Evolutionary conservation across 2,329 filamentous ascomycete genomes (phyloP), one percentile per base, ranked within the genome.

Genomic region (Balansia obtecta): DNA sequence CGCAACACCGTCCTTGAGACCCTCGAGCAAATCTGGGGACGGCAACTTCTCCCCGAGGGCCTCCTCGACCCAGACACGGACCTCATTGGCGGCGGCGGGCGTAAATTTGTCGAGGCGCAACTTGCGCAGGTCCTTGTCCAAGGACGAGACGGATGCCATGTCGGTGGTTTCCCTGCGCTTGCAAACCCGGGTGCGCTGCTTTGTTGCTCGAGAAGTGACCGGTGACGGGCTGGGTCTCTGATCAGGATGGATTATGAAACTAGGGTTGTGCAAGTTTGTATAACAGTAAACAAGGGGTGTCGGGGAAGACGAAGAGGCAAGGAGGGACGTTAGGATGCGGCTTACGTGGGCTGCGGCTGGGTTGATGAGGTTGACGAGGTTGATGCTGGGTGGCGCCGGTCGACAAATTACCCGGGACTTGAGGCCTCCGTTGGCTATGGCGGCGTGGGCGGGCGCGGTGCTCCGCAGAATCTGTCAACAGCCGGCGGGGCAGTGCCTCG

Each of bases 61-160:
- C 39, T 81, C 77, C 67, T 96, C 89, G 56, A 98, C 90, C 88
- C 93, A 98, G 56, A 73, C 68, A 45, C 83, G 82, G 18, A 82
- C 85, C 71, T 97, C 90, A 59, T 88, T 88, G 48, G 89, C 90
- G 40, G 90, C 90, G 59, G 85, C 82, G 20, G 89, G 88, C 1
- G 91, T 97, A 70, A 95, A 97, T 70, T 91, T 87, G 54, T 90
- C 87, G 61, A 95, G 76, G 68, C 93, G 90, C 77, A 97, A 69
- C 66, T 83, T 89, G 76, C 88, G 87, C 81, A 98, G 77, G 73
- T 98, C 93, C 68, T 91, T 91, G 70, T 97, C 93, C 54, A 98
- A 75, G 55, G 88, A 95, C 56, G 88, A 80, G 33, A 97, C 91
- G 39, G 91, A 95, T 59, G 91, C 90, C 91, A 97, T 97, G 55